Base-by-base conservation (phyloP, 495 filamentous ascomycete genomes). In the Pseudoneurospora amorphoporcata region DNA sequence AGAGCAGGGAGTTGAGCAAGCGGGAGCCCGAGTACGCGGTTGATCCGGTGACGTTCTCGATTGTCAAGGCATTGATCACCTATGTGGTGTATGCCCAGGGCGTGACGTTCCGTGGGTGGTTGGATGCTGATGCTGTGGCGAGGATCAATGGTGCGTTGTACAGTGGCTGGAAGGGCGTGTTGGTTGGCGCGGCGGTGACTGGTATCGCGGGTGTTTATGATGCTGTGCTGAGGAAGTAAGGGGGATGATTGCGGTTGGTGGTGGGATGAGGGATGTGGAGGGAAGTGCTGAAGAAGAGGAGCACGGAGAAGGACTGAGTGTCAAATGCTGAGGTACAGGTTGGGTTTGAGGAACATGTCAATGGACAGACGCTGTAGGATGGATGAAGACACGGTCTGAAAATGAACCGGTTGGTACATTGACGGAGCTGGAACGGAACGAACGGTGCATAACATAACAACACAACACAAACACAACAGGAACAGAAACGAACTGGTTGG, bases 31-130 rank as follows among this genome's bases (percentile, higher is more conserved):
- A 87, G 53, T 86, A 90, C 39, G 86, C 82, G 12, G 89, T 94
- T 72, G 95, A 99, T 79, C 94, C 94, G 29, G 82, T 98, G 73
- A 91, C 89, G 71, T 99, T 95, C 81, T 95, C 94, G 81, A 88
- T 97, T 70, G 88, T 88, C 76, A 97, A 96, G 85, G 94, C 90
- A 1, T 73, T 97, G 72, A 77, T 93, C 53, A 88, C 92, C 9
- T 96, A 91, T 78, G 82, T 93, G 5, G 90, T 97, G 9, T 97
- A 94, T 76, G 88, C 86, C 29, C 87, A 90, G 72, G 86, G 86
- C n/a, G 88, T 89, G 72, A 87, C 85, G 23, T 90, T 92, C 75
- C 87, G 87, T 75, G 90, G 89, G 17, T 75, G 89, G 39, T 87
- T 91, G 69, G 85, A 86, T 73, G 79, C 84, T 6, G 83, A 83